Evolutionary conservation across 768 basidiomycete genomes (phyloP).

Genomic region (Leccinum imitatum): DNA sequence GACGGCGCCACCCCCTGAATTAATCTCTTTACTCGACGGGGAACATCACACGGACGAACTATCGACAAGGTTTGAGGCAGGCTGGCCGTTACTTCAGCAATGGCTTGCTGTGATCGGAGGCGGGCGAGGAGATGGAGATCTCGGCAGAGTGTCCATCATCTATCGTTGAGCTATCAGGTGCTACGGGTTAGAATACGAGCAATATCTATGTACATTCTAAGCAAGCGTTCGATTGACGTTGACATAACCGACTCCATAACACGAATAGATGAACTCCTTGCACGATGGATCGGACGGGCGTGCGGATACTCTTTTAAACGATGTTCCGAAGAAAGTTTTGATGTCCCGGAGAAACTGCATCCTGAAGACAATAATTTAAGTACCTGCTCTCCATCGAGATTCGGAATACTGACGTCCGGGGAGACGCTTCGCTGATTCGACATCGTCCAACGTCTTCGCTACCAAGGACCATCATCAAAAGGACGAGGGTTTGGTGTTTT

Average conservation of each 20-base stretch:
- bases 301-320: slow-evolving; percentile 83
- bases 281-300: slow-evolving; percentile 51
- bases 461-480: slow-evolving; percentile 92
- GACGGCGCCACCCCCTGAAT: slow-evolving; percentile 46
- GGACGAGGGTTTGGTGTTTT: slow-evolving; percentile 81
- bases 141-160: slow-evolving; percentile 75
- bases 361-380: slow-evolving; percentile 42
- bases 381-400: neutral
- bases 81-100: slow-evolving; percentile 77
- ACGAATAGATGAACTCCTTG: slow-evolving; percentile 75
- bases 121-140: slow-evolving; percentile 61
- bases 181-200: neutral
- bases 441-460: slow-evolving; percentile 95
- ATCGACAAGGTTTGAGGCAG: slow-evolving; percentile 75
- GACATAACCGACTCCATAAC: slow-evolving; percentile 89
- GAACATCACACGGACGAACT: slow-evolving; percentile 93
- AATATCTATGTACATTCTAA: slow-evolving; percentile 30
- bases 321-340: slow-evolving; percentile 79
- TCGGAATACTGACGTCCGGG: slow-evolving; percentile 66
- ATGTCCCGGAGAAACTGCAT: slow-evolving; percentile 89
- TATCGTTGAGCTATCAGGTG: slow-evolving; percentile 51
- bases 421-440: slow-evolving; percentile 79
- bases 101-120: slow-evolving; percentile 66
- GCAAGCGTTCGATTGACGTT: slow-evolving; percentile 83
- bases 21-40: slow-evolving; percentile 73